Base-by-base conservation (phyloP, 257 asterid genomes). In the Craterostigma plantagineum region DNA sequence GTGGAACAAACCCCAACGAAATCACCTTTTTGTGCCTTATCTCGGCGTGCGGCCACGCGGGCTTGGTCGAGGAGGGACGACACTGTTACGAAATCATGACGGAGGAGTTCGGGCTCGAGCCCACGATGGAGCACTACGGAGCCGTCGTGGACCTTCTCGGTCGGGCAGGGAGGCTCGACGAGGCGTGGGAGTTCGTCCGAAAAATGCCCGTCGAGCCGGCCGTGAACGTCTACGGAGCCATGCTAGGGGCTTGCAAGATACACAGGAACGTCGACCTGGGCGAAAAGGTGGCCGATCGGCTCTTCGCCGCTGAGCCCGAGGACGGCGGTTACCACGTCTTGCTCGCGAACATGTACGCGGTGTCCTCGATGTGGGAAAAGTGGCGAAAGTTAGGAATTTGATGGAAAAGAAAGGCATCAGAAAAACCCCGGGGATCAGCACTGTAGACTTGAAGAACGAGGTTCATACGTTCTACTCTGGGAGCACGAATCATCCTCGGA, bases 41-140 rank as follows among this genome's bases (percentile, higher is more conserved):
- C 56, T 82, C 98, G 0, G 93, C 92, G 53, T 87, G 98, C 67
- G 79, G 98, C 65, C 98, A 87, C 60, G 72, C 98, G 1, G 98
- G 98, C 49, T 77, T 76, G 45, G 73, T 79, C 34, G 61, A 55
- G 8, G 76, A 71, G 53, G 98, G 98, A 42, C 73, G 46, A 1
- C 41, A 4, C 16, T 82, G 68, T 58, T 87, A 67, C 46, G 16
- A 48, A 23, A 38, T 74, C 44, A 87, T 87, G 98, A 72, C n/a
- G n/a, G n/a, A 57, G 65, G 75, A 76, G 60, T 82, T 71, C 33
- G 66, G 69, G 8, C 9, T 82, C 43, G 72, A 72, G 57, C 83
- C 90, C 7, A 71, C 82, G 8, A 76, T 82, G 95, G 95, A 76
- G 60, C 98, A 82, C 42, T 82, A 73, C 8, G 95, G 95, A 16